Conservation (phyloP, 2,329 filamentous ascomycete species). For the Hymenoscyphus albidus region DNA sequence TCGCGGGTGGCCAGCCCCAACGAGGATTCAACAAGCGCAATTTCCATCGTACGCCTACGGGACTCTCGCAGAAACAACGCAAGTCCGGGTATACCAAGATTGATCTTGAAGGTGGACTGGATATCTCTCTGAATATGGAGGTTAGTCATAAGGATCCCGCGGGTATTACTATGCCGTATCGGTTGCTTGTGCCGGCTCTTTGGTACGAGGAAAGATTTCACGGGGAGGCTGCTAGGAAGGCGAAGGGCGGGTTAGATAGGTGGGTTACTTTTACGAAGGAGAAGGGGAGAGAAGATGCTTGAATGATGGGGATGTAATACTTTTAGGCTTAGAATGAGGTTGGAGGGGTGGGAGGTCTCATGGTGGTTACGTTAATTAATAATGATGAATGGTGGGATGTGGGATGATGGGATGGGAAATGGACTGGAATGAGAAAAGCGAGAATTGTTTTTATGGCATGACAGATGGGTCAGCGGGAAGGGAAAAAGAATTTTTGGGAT, state of each 20-base stretch:
- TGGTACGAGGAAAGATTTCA: slow-evolving; percentile 43
- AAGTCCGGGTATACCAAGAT: slow-evolving; percentile 56
- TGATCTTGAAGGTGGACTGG: slow-evolving; percentile 77
- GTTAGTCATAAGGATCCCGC: slow-evolving; percentile 79
- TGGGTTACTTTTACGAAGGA: slow-evolving; percentile 21
- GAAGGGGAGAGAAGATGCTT: slow-evolving; percentile 4
- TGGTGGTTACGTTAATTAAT: not conserved
- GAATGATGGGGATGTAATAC: not conserved
- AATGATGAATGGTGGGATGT: not conserved
- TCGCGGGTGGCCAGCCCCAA: slow-evolving; percentile 22
- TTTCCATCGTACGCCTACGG: slow-evolving; percentile 69
- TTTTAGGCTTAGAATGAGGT: not conserved
- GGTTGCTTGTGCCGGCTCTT: slow-evolving; percentile 78
- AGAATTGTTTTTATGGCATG: no score
- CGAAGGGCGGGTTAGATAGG: slow-evolving; percentile 16
- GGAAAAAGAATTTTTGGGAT: no score
- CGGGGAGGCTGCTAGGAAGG: slow-evolving; percentile 14
- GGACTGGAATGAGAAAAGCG: no score
- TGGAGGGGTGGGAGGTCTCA: no score
- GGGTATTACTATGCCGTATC: slow-evolving; percentile 83
- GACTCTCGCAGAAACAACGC: slow-evolving; percentile 60
- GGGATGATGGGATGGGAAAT: not conserved
- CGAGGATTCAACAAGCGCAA: slow-evolving; percentile 16
- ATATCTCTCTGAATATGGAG: slow-evolving; percentile 86
- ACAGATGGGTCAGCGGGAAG: no score